These are phyloP conservation scores for Fraxinus angustifolia DNA, from an alignment of 305 asterid genomes.

Conservation along the genomic window DNA sequence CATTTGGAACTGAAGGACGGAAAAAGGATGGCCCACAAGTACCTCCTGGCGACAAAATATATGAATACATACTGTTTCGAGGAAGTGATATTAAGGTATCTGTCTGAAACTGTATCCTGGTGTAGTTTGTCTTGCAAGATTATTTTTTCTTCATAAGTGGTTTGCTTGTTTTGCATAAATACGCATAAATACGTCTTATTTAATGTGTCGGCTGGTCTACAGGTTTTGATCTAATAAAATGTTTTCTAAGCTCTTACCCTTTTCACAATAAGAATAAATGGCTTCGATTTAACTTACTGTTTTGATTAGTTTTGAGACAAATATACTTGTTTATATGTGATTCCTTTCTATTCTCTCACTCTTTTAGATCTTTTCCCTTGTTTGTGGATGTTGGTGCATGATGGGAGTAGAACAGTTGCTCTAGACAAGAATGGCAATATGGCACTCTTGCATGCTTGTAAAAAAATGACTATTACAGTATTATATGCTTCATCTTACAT, in stretches of 20 bases:
- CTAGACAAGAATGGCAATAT: not conserved
- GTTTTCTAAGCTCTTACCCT: not conserved
- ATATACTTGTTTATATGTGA: not conserved
- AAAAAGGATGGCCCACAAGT: constrained; percentile 91
- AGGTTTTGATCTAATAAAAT: not conserved
- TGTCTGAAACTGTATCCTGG: not conserved
- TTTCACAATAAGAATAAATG: not conserved
- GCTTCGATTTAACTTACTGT: not conserved
- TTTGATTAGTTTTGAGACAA: not conserved
- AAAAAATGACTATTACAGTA: not conserved
- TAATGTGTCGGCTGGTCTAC: not conserved
- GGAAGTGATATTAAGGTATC: constrained; percentile 93
- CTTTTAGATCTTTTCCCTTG: not conserved
- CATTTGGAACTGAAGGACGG: constrained; percentile 96
- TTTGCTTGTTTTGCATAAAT: not conserved
- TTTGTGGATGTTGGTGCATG: not conserved
- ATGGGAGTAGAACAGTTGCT: not conserved
- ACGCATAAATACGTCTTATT: not conserved
- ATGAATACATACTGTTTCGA: constrained; percentile 85
- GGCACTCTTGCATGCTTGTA: not conserved
- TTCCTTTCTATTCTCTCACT: not conserved
- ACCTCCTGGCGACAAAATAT: constrained; percentile 77
- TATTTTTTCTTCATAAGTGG: not conserved
- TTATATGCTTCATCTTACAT: not conserved
- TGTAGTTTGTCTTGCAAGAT: not conserved